A percentile compares a stretch with the other conserved stretches of the same genome.
Evolutionary conservation across 768 basidiomycete species (phyloP).

Genomic region (Pulveroboletus ravenelii): DNA sequence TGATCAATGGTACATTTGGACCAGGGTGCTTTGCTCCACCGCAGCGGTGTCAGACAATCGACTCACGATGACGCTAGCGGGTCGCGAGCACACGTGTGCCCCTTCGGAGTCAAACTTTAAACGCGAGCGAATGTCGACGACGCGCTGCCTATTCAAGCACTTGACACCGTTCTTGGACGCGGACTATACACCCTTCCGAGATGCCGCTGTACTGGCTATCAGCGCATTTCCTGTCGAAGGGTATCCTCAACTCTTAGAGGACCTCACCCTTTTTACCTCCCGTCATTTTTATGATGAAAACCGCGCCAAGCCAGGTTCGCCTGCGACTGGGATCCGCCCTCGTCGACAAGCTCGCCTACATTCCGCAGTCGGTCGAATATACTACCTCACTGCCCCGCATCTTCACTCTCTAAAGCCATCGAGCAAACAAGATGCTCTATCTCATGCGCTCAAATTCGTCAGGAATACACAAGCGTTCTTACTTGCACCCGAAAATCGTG

Average conservation of each 20-base stretch:
- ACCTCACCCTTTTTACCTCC: conserved; percentile 72
- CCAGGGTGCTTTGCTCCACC: conserved; percentile 82
- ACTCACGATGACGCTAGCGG: conserved; percentile 46
- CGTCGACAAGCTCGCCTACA: conserved; percentile 75
- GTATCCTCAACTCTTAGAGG: conserved; percentile 79
- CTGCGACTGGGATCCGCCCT: conserved; percentile 48
- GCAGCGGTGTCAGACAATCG: conserved; percentile 62
- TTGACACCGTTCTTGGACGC: conserved; percentile 85
- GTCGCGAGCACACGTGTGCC: conserved; percentile 63
- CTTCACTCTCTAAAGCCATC: conserved; percentile 66
- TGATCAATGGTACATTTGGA: conserved; percentile 81
- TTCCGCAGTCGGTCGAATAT: conserved; percentile 85
- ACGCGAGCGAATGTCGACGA: conserved; percentile 76
- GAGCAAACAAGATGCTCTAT: conserved; percentile 66
- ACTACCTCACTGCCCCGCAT: conserved; percentile 76
- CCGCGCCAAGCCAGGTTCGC: conserved; percentile 43
- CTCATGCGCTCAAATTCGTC: conserved; percentile 82
- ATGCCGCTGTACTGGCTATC: conserved; percentile 83
- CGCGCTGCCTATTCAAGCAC: conserved; percentile 78
- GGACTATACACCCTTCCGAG: conserved; percentile 77
- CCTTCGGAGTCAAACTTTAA: conserved; percentile 74
- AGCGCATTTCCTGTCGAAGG: conserved; percentile 76
- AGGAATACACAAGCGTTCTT: conserved; percentile 77
- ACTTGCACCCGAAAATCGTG: conserved; percentile 63
- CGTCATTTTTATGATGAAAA: conserved; percentile 77